Evolutionary conservation across 306 rosid species (phyloP).

Genomic region (Cicer yamashitae): DNA sequence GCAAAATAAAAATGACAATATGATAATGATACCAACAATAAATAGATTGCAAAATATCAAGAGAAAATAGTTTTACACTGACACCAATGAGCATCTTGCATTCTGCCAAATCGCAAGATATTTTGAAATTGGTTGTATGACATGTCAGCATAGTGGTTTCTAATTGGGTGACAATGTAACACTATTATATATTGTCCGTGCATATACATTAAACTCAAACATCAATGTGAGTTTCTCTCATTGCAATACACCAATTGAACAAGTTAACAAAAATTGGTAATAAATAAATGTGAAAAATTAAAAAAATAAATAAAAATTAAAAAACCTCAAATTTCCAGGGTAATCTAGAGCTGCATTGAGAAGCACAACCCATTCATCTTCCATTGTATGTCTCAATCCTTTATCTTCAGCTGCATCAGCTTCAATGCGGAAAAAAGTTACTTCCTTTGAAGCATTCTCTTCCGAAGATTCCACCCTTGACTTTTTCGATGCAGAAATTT

Average conservation of each 20-base stretch:
- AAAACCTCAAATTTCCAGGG: slow-evolving; percentile 74
- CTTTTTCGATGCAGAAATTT: slow-evolving; percentile 34
- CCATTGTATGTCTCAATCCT: slow-evolving; percentile 86
- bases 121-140: no score
- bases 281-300: not conserved
- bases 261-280: not conserved
- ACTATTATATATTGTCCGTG: no score
- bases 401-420: slow-evolving; percentile 86
- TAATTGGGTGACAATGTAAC: no score
- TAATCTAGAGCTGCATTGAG: slow-evolving; percentile 63
- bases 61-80: no score
- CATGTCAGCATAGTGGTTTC: no score
- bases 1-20: not conserved
- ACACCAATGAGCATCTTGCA: no score
- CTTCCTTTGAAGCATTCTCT: slow-evolving; percentile 41
- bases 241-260: slow-evolving; percentile 2
- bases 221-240: not conserved
- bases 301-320: not conserved
- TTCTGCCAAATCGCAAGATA: no score
- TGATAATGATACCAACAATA: not conserved
- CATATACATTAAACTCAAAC: no score
- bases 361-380: slow-evolving; percentile 79
- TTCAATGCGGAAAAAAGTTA: slow-evolving; percentile 65
- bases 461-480: slow-evolving; percentile 34
- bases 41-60: not conserved